phyloP scores from a whole-genome alignment of 164 flowering plant genomes.

The Stephania cephalantha region DNA sequence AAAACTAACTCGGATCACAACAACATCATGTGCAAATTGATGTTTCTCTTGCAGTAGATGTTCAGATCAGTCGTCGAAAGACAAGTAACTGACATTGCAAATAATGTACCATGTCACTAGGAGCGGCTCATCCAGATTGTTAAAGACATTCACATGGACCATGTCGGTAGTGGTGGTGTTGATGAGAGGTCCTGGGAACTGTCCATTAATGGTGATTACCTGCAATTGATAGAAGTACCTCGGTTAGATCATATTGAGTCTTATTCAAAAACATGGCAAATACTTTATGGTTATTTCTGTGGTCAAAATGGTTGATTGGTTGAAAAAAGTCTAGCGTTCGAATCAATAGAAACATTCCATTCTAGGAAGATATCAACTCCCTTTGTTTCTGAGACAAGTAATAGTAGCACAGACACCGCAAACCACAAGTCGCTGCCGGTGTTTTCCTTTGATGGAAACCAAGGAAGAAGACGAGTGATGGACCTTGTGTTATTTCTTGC shows the following conservation, averaged over 20 bases:
- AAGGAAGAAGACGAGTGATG: background rate
- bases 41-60: background rate
- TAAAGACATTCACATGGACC: slow-evolving; percentile 49
- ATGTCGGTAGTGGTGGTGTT: slow-evolving; percentile 57
- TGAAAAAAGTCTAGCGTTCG: slow-evolving; percentile 19
- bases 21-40: background rate
- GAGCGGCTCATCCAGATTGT: slow-evolving; percentile 56
- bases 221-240: slow-evolving; percentile 15
- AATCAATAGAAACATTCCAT: slow-evolving; percentile 46
- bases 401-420: slow-evolving; percentile 6
- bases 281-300: background rate
- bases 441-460: slow-evolving; percentile 3
- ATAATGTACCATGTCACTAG: slow-evolving; percentile 55
- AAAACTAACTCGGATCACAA: background rate
- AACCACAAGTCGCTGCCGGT: slow-evolving; percentile 1
- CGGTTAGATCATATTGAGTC: background rate
- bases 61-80: background rate
- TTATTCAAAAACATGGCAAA: background rate
- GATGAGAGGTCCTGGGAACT: slow-evolving; percentile 68
- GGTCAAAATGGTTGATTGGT: slow-evolving; percentile 34
- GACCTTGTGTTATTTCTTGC: too few species aligned
- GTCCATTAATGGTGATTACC: slow-evolving; percentile 66
- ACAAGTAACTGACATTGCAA: background rate
- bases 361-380: slow-evolving; percentile 43
- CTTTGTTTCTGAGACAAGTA: slow-evolving; percentile 15